Evolutionary conservation across 805 yeast species (phyloP), one percentile per base, ranked within the genome.

Genomic region (Hanseniaspora vineae): DNA sequence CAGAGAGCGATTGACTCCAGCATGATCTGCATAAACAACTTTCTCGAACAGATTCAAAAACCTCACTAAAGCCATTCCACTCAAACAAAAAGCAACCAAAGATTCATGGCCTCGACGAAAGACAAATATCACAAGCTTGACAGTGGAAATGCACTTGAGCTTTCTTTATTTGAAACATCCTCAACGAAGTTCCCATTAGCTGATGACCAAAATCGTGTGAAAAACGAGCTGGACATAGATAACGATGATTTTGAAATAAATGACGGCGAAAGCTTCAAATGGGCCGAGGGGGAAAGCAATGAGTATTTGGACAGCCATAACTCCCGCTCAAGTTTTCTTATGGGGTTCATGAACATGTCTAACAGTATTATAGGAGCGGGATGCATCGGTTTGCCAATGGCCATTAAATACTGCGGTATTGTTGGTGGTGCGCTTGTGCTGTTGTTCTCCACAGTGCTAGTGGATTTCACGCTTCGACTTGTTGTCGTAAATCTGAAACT

Each of bases 341-440:
- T 83, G 86, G 97, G 97, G 5, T 88, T 89, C 58, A 84, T 89
- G 94, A 90, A 90, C 64, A 88, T 89, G 95, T 95, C 96, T 10
- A 89, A 89, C 64, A 82, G 94, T 17, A 90, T 90, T 51, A 70
- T 90, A 6, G 97, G 97, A 0, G 97, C 97, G 0, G 97, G 97
- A 8, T 85, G 90, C 47, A 86, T 90, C 32, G 96, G 97, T 1
- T 94, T 88, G 53, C 95, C 97, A 1, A 83, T 80, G 53, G 96
- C 97, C 0, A 77, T 89, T 57, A 70, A 74, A 43, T 85, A 88
- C 56, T 73, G 85, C 17, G 97, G 97, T 0, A 62, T 90, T 2
- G 49, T 80, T 0, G 87, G 90, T 0, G 95, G 95, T 2, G 58
- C 81, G 0, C 19, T 86, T 2, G 71, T 80, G 6, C 70, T 87